Evolutionary conservation across 2,329 filamentous ascomycete genomes (phyloP).

Genomic region (Beauveria medogensis): DNA sequence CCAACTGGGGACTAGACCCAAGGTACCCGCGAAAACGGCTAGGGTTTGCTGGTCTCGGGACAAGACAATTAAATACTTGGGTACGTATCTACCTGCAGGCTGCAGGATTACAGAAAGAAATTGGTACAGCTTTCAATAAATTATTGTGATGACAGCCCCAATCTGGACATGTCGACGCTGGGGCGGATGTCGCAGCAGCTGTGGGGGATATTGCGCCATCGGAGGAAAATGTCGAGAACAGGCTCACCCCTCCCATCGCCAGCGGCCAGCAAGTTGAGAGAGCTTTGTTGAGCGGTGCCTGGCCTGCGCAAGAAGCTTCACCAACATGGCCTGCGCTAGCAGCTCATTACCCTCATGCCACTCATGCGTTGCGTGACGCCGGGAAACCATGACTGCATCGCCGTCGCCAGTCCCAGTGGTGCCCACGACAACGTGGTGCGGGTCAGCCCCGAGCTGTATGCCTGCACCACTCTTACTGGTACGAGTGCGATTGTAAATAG

Average conservation of each 20-base stretch:
- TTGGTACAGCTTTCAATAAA: not conserved
- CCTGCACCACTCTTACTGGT: not conserved
- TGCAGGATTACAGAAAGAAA: no score
- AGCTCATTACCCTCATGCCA: not conserved
- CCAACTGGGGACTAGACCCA: not conserved
- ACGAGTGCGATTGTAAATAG: no score
- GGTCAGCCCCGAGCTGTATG: not conserved
- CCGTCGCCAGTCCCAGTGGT: slow-evolving; percentile 7
- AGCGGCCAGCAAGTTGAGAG: not conserved
- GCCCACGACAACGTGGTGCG: slow-evolving; percentile 10
- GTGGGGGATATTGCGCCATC: slow-evolving; percentile 10
- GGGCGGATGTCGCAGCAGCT: slow-evolving; percentile 3
- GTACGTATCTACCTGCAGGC: no score
- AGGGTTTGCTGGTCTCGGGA: not conserved
- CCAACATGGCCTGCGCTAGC: no score
- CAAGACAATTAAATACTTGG: no score
- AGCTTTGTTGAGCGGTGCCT: not conserved
- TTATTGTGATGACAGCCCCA: not conserved
- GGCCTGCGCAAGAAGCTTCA: no score
- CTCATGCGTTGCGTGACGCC: not conserved
- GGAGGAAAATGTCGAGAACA: not conserved
- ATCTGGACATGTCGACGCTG: not conserved
- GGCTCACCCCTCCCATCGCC: not conserved
- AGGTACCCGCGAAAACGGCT: not conserved
- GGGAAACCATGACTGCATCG: not conserved